Conservation (phyloP, 2,329 filamentous ascomycete genomes). For the Apiospora sp. region DNA sequence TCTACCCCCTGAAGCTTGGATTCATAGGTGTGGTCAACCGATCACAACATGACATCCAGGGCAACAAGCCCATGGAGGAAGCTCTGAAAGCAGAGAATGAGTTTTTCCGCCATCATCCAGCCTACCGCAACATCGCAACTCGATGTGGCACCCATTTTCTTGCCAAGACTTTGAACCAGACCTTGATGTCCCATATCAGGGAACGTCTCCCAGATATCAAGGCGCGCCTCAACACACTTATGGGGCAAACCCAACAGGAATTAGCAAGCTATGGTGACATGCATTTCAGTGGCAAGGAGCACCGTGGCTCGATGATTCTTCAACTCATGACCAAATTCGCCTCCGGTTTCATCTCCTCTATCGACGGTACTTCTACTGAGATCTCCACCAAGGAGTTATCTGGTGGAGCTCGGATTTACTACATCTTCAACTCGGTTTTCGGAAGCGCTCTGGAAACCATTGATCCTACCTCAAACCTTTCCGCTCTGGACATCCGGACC, state of each 20-base stretch:
- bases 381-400: constrained; percentile 99
- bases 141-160: constrained; percentile 94
- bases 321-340: constrained; percentile 99
- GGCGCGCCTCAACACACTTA: constrained; percentile 93
- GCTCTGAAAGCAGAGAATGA: constrained; percentile 89
- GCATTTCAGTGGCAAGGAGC: constrained; percentile 96
- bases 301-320: constrained; percentile 91
- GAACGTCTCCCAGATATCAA: constrained; percentile 98
- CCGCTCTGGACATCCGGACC: constrained; percentile 92
- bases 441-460: constrained; percentile 96
- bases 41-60: constrained; percentile 97
- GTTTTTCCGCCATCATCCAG: constrained; percentile 96
- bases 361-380: constrained; percentile 97
- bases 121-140: constrained; percentile 94
- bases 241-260: constrained; percentile 99
- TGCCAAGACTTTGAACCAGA: constrained; percentile 93
- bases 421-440: constrained; percentile 99
- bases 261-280: constrained; percentile 97
- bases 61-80: constrained; percentile 92
- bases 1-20: constrained; percentile 95
- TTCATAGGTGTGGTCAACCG: constrained; percentile 99
- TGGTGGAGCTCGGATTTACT: constrained; percentile 94
- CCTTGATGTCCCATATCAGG: constrained; percentile 94
- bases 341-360: constrained; percentile 96
- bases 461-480: constrained; percentile 94